Percentiles rank a stretch among this genome's conserved stretches.
These are phyloP conservation scores for Sarcodon sp. DNA, from an alignment of 768 basidiomycete species.

Conservation along the genomic window DNA sequence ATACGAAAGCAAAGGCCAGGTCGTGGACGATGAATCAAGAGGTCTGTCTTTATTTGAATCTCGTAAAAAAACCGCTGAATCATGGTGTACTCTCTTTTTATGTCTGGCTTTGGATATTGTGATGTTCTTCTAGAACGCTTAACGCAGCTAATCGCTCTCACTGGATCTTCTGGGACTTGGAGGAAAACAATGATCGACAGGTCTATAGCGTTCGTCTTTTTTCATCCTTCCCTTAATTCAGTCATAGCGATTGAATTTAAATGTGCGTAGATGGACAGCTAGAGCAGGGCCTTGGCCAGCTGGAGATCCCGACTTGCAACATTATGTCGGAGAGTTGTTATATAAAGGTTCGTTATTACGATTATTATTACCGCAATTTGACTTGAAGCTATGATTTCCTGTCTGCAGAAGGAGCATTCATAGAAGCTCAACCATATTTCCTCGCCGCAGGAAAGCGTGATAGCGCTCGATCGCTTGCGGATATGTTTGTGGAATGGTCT, in stretches of 20 bases:
- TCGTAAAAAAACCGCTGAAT: neutral
- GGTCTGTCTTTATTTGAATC: slow-evolving; percentile 33
- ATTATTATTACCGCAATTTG: neutral
- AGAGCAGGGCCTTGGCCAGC: slow-evolving; percentile 68
- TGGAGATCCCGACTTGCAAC: slow-evolving; percentile 81
- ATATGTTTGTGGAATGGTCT: slow-evolving; percentile 82
- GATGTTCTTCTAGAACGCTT: slow-evolving; percentile 45
- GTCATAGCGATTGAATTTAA: slow-evolving; percentile 1
- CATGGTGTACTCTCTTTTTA: neutral
- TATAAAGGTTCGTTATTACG: slow-evolving; percentile 49
- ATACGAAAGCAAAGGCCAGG: slow-evolving; percentile 63
- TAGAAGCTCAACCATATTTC: slow-evolving; percentile 69
- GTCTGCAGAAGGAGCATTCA: slow-evolving; percentile 57
- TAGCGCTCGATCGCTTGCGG: slow-evolving; percentile 74
- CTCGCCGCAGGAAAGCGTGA: slow-evolving; percentile 82
- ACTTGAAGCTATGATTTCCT: neutral
- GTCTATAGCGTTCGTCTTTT: slow-evolving; percentile 57
- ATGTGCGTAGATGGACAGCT: slow-evolving; percentile 63
- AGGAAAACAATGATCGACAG: slow-evolving; percentile 82
- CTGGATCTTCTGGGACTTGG: slow-evolving; percentile 74
- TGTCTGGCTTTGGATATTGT: neutral
- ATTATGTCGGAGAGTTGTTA: slow-evolving; percentile 82
- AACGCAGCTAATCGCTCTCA: slow-evolving; percentile 85
- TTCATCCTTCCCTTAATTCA: neutral
- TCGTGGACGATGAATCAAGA: slow-evolving; percentile 64